These are phyloP conservation scores for Gliomastix tumulicola DNA, from an alignment of 2,329 filamentous ascomycete species.

Conservation along the genomic window DNA sequence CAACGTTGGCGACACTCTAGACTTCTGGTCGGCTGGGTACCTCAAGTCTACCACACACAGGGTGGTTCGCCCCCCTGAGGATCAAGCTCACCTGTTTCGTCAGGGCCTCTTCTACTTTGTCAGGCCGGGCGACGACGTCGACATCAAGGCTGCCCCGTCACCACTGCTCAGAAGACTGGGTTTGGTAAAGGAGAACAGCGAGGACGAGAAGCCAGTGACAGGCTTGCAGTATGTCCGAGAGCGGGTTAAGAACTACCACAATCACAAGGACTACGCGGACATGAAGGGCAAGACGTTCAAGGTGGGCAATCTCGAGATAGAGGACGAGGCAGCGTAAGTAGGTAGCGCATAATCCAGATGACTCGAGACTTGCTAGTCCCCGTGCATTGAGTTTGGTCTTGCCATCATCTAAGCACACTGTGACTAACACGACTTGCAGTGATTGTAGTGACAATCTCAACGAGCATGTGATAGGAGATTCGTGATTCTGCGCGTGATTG, in stretches of 20 bases:
- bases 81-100: slow-evolving; percentile 20
- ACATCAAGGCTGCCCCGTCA: slow-evolving; percentile 19
- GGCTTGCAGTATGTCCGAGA: slow-evolving; percentile 31
- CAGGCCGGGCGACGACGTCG: slow-evolving; percentile 20
- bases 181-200: slow-evolving; percentile 12
- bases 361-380: too few relatives aligned
- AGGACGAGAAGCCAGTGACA: slow-evolving; percentile 13
- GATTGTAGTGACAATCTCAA: too few relatives aligned
- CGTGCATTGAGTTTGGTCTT: too few relatives aligned
- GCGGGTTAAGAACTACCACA: slow-evolving; percentile 30
- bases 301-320: too few relatives aligned
- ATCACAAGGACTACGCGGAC: too few relatives aligned
- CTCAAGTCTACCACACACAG: slow-evolving; percentile 25
- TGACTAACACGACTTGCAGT: too few relatives aligned
- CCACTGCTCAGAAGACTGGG: slow-evolving; percentile 17
- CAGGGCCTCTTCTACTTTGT: slow-evolving; percentile 27
- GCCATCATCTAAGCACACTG: too few relatives aligned
- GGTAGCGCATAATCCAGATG: too few relatives aligned
- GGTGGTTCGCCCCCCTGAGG: slow-evolving; percentile 22
- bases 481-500: too few relatives aligned
- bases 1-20: slow-evolving; percentile 27
- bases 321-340: too few relatives aligned
- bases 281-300: too few relatives aligned
- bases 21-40: slow-evolving; percentile 19
- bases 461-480: too few relatives aligned